Percentiles rank a stretch among this genome's conserved stretches.
Evolutionary conservation across 768 basidiomycete species (phyloP).

Genomic region (Boletus reticuloceps): DNA sequence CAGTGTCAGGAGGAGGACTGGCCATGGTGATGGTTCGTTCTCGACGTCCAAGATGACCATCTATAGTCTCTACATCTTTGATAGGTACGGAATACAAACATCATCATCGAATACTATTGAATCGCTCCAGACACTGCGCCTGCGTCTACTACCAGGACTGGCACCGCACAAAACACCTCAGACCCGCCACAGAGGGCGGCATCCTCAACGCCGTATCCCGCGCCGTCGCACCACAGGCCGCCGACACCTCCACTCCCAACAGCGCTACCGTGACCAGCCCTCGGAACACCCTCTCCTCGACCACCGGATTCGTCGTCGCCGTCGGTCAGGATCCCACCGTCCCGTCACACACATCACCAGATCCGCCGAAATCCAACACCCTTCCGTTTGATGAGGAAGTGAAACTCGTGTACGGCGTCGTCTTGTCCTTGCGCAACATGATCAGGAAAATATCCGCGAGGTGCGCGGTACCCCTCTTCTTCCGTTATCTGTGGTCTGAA

Average conservation of each 20-base stretch:
- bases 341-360: conserved; percentile 17
- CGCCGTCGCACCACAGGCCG: conserved; percentile 44
- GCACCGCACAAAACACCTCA: conserved; percentile 76
- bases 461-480: conserved; percentile 30
- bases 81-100: conserved; percentile 48
- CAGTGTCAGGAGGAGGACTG: not conserved
- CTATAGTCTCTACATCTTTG: conserved; percentile 90
- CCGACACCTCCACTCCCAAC: conserved; percentile 33
- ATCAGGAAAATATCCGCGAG: conserved; percentile 88
- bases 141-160: conserved; percentile 97
- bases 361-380: conserved; percentile 40
- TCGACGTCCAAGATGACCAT: conserved; percentile 57
- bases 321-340: conserved; percentile 41
- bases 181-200: conserved; percentile 67
- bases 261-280: conserved; percentile 52
- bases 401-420: conserved; percentile 95
- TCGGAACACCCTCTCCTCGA: conserved; percentile 62
- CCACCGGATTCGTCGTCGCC: conserved; percentile 69
- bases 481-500: not conserved
- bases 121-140: conserved; percentile 88
- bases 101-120: too few species aligned
- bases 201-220: conserved; percentile 81
- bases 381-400: conserved; percentile 96
- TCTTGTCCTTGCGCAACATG: conserved; percentile 91
- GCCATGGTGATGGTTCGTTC: not conserved